phyloP scores from a whole-genome alignment of 129 eudicot genomes.

The Helianthus tuberosus region DNA sequence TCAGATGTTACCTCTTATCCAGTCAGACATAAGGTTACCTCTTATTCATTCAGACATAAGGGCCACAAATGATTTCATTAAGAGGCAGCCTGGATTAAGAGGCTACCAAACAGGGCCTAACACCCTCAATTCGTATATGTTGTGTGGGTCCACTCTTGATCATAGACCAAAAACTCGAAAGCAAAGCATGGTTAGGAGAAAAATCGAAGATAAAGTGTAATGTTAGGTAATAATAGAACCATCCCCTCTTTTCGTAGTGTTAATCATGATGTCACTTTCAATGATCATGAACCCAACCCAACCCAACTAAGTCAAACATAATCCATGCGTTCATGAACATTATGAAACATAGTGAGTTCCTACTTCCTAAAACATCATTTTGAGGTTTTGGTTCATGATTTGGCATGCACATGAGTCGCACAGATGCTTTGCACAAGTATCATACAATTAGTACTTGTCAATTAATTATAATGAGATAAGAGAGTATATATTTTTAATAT shows the following conservation, averaged over 20 bases:
- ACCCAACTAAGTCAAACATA: conserved; percentile 40
- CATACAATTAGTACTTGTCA: not conserved
- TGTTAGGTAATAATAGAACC: conserved; percentile 35
- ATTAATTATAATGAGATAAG: not conserved
- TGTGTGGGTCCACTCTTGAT: not conserved
- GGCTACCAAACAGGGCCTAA: no score
- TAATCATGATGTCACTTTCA: conserved; percentile 38
- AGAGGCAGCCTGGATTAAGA: no score
- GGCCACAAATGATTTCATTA: no score
- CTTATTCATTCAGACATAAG: no score
- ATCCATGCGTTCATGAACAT: conserved; percentile 37
- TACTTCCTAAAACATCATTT: conserved; percentile 35
- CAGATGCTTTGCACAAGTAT: not conserved
- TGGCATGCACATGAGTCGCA: conserved; percentile 29
- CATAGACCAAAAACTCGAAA: not conserved
- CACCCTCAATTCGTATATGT: not conserved
- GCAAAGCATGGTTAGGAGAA: conserved; percentile 18
- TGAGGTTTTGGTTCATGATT: conserved; percentile 30
- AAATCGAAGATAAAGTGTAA: conserved; percentile 24
- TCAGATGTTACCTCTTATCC: no score
- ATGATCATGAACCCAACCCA: conserved; percentile 40
- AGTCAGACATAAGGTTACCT: no score
- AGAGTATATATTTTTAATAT: not conserved
- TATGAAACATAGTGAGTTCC: conserved; percentile 39
- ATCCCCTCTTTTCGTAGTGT: conserved; percentile 11